These are phyloP conservation scores for Malus hybrid DNA, from an alignment of 331 rosid genomes.

Conservation along the genomic window DNA sequence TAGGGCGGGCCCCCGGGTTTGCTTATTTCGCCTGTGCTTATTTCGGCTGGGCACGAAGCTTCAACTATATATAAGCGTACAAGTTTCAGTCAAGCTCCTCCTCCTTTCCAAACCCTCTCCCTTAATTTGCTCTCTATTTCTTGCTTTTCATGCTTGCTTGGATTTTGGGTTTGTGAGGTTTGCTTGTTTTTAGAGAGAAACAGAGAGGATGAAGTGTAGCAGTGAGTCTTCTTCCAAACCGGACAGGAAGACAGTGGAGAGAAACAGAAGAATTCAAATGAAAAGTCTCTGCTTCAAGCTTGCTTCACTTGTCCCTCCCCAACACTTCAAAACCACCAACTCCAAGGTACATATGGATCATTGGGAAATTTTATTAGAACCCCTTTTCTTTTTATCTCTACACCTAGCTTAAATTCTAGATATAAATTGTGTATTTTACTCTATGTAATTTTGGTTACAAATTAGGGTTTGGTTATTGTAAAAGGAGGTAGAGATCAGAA, in stretches of 20 bases:
- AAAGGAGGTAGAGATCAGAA: too few species aligned
- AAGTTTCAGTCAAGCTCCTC: neutral
- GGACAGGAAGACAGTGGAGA: constrained; percentile 60
- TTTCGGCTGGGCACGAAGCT: neutral
- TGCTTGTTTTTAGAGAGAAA: neutral
- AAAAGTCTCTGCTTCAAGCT: constrained; percentile 61
- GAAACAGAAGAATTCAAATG: constrained; percentile 64
- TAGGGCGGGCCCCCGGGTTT: neutral
- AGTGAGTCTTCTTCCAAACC: constrained; percentile 23
- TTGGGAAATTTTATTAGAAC: too few species aligned
- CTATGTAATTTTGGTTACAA: too few species aligned
- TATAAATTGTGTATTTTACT: too few species aligned
- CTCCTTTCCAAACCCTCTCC: neutral
- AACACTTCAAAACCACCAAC: constrained; percentile 22
- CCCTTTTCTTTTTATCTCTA: too few species aligned
- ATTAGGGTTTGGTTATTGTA: too few species aligned
- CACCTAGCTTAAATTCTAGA: too few species aligned
- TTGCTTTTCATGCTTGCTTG: neutral
- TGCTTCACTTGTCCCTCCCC: constrained; percentile 45
- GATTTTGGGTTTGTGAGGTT: neutral
- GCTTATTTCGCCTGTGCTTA: neutral
- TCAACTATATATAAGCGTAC: neutral
- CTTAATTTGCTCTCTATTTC: neutral
- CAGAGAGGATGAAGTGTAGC: constrained; percentile 15
- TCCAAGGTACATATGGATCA: constrained; percentile 28